phyloP scores from a whole-genome alignment of 2,329 filamentous ascomycete genomes.

The Xylaria sp. region DNA sequence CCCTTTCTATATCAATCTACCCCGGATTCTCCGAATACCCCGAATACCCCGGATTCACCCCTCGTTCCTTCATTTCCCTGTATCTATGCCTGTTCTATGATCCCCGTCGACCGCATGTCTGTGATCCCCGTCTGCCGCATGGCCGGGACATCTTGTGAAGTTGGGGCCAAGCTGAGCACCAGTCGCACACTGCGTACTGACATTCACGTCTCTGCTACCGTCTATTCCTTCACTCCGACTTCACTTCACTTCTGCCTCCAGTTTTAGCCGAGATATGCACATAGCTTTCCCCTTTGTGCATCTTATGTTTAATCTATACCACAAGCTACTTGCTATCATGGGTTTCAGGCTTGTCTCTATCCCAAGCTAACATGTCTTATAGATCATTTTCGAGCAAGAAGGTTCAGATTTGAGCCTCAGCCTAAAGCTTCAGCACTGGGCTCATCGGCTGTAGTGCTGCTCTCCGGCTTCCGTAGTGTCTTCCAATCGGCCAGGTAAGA shows the following conservation, averaged over 20 bases:
- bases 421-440: not conserved
- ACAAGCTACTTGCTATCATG: not conserved
- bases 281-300: not conserved
- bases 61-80: not conserved
- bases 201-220: not conserved
- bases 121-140: no score
- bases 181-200: not conserved
- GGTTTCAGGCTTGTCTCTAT: not conserved
- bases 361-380: slow-evolving; percentile 9
- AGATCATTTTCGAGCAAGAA: not conserved
- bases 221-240: not conserved
- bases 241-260: not conserved
- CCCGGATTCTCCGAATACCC: not conserved
- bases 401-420: not conserved
- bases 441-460: not conserved
- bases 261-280: not conserved
- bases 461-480: not conserved
- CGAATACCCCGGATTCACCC: not conserved
- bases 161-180: not conserved
- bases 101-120: no score
- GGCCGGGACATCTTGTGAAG: not conserved
- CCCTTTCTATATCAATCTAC: slow-evolving; percentile 10
- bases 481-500: not conserved
- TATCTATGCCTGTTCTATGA: not conserved
- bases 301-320: not conserved